These are phyloP conservation scores for Agaricus sinodeliciosus DNA, from an alignment of 768 basidiomycete genomes.

Conservation along the genomic window DNA sequence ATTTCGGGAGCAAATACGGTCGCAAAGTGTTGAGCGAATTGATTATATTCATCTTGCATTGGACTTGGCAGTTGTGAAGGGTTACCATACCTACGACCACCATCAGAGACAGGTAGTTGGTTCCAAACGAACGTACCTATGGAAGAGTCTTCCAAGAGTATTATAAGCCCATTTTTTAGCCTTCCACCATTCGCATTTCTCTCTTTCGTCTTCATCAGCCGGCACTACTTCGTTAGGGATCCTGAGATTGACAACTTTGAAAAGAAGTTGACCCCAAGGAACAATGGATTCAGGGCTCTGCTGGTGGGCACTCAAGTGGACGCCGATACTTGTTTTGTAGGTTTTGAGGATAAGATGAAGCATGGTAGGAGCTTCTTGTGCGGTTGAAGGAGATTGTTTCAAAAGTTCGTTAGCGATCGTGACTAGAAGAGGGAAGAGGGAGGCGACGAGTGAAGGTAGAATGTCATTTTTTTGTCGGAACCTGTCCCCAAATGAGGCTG, in stretches of 20 bases:
- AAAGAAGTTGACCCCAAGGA: conserved; percentile 83
- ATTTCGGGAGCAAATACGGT: conserved; percentile 81
- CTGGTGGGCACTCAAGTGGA: conserved; percentile 67
- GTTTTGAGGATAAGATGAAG: conserved; percentile 84
- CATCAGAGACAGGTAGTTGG: background rate
- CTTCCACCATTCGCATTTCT: conserved; percentile 84
- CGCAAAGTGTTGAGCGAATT: conserved; percentile 75
- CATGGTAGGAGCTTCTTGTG: conserved; percentile 75
- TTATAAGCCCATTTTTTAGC: conserved; percentile 91
- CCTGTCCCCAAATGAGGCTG: conserved; percentile 24
- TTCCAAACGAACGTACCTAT: conserved; percentile 35
- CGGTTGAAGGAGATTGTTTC: conserved; percentile 49
- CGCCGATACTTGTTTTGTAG: conserved; percentile 77
- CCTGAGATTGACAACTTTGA: conserved; percentile 68
- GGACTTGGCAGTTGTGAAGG: conserved; percentile 78
- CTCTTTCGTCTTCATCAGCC: conserved; percentile 67
- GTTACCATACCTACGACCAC: conserved; percentile 61
- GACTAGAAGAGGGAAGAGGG: conserved; percentile 71
- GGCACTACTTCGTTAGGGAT: conserved; percentile 63
- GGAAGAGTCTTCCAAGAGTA: conserved; percentile 75
- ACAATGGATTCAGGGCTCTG: conserved; percentile 70
- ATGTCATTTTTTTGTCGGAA: conserved; percentile 62
- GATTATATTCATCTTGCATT: conserved; percentile 59
- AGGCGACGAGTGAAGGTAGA: conserved; percentile 49
- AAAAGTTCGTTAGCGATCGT: conserved; percentile 68